phyloP scores from a whole-genome alignment of 2,329 filamentous ascomycete species.

The Aspergillus alliaceus region DNA sequence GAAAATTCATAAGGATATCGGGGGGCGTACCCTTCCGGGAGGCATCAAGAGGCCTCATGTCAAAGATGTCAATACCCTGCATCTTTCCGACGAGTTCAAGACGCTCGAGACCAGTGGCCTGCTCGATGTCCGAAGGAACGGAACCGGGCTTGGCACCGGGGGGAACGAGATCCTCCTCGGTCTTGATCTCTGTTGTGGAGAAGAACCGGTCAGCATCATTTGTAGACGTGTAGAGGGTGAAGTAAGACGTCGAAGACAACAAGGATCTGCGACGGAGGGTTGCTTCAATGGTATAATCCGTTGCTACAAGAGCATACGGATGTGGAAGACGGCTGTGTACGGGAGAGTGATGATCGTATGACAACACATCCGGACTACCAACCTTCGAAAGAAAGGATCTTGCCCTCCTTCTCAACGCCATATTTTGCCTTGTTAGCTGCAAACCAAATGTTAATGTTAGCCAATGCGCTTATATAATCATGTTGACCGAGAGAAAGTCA shows the following conservation, averaged over 20 bases:
- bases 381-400: slow-evolving; percentile 48
- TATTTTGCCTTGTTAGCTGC: slow-evolving; percentile 41
- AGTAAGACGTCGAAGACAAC: neutral
- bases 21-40: slow-evolving; percentile 73
- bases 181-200: slow-evolving; percentile 70
- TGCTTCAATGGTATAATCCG: slow-evolving; percentile 8
- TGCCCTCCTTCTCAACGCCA: slow-evolving; percentile 42
- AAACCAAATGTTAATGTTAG: slow-evolving; percentile 26
- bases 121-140: slow-evolving; percentile 90
- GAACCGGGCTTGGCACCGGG: slow-evolving; percentile 80
- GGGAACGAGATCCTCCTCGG: slow-evolving; percentile 76
- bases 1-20: neutral
- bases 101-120: slow-evolving; percentile 96
- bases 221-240: neutral
- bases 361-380: slow-evolving; percentile 22
- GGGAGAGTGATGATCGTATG: slow-evolving; percentile 15
- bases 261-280: neutral
- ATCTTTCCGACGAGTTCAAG: slow-evolving; percentile 99
- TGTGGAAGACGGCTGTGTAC: neutral
- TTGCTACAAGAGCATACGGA: neutral
- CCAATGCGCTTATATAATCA: neutral
- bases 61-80: slow-evolving; percentile 96
- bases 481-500: neutral
- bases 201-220: slow-evolving; percentile 12
- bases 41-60: slow-evolving; percentile 94